A percentile compares a stretch with the other conserved stretches of the same genome.
Conservation (phyloP, 2,329 filamentous ascomycete species). For the Colletotrichum shisoi region DNA sequence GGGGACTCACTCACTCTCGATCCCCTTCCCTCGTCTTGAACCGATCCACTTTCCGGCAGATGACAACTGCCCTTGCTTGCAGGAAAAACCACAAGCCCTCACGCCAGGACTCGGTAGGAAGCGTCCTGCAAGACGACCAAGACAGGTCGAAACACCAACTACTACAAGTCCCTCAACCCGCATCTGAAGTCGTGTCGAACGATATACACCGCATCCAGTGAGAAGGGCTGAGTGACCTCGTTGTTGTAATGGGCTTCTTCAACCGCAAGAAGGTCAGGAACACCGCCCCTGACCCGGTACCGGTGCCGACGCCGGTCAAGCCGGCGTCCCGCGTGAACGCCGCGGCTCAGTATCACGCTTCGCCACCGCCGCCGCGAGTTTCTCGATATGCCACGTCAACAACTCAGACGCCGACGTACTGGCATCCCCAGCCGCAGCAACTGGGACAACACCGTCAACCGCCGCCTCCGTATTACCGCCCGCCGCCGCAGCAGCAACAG, state of each 20-base stretch:
- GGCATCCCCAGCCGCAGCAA: slow-evolving; percentile 23
- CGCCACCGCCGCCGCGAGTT: slow-evolving; percentile 21
- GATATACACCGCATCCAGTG: no score
- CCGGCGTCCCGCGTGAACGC: slow-evolving; percentile 37
- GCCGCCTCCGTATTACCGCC: slow-evolving; percentile 20
- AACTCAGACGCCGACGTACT: slow-evolving; percentile 29
- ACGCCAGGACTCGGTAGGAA: neutral
- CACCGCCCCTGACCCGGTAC: slow-evolving; percentile 33
- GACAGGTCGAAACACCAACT: neutral
- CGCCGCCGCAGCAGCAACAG: slow-evolving; percentile 27
- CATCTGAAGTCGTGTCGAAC: neutral
- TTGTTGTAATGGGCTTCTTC: slow-evolving; percentile 46
- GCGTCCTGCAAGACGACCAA: neutral
- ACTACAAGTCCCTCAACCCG: no score
- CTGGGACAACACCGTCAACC: slow-evolving; percentile 15
- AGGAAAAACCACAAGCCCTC: neutral
- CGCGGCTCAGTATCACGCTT: slow-evolving; percentile 27
- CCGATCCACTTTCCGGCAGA: neutral
- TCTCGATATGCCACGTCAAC: slow-evolving; percentile 25
- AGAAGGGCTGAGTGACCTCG: neutral
- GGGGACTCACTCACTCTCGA: neutral
- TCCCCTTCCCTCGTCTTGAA: neutral
- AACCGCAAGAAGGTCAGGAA: slow-evolving; percentile 43
- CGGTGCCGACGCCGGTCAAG: slow-evolving; percentile 1
- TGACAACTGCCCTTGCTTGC: neutral